Conservation (phyloP, 2,329 filamentous ascomycete species). For the Sarocladium kiliense region DNA sequence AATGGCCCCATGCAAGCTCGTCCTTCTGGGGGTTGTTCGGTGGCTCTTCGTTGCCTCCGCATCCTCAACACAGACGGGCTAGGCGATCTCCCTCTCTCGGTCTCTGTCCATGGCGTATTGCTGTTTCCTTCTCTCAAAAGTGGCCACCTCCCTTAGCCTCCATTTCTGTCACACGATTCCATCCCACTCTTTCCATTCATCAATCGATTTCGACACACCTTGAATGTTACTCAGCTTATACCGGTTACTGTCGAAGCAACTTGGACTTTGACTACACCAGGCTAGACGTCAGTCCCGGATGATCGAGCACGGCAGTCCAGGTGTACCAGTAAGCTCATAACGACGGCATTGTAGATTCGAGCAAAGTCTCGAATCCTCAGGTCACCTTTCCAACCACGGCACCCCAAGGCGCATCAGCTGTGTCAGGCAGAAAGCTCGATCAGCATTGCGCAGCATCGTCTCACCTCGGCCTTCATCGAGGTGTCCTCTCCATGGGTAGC, state of each 20-base stretch:
- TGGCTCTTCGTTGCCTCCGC: conserved; percentile 6
- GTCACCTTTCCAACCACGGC: neutral
- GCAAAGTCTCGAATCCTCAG: neutral
- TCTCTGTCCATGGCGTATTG: neutral
- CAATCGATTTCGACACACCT: neutral
- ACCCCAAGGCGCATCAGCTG: neutral
- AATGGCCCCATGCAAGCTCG: conserved; percentile 5
- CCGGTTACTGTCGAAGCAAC: neutral
- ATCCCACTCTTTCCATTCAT: neutral
- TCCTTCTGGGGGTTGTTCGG: neutral
- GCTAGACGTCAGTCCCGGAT: neutral
- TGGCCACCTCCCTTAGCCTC: neutral
- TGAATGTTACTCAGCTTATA: neutral
- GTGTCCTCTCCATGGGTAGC: conserved; percentile 2
- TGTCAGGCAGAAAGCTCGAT: neutral
- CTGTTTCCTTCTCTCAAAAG: conserved; percentile 1
- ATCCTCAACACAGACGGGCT: conserved; percentile 3
- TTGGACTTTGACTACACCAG: neutral
- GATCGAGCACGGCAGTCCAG: neutral
- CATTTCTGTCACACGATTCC: neutral
- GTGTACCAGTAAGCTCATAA: neutral
- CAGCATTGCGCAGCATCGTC: neutral
- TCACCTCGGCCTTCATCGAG: neutral
- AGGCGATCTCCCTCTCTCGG: conserved; percentile 3
- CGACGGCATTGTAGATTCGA: neutral